phyloP scores from a whole-genome alignment of 768 basidiomycete species.

The Ramaria sp. region DNA sequence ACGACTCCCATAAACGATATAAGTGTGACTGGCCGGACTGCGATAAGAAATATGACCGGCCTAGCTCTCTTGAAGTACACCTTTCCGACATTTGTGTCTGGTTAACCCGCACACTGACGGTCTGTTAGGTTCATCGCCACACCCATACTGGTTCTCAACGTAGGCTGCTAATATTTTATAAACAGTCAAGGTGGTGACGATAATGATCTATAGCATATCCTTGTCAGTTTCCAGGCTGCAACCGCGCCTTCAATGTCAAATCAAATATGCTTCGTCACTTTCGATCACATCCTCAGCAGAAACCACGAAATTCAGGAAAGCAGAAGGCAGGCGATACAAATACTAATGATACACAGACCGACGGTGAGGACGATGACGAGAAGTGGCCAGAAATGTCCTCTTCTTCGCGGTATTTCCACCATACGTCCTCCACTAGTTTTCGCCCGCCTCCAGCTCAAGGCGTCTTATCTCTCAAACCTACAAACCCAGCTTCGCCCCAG shows the following conservation, averaged over 20 bases:
- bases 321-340: neutral
- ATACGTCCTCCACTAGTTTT: neutral
- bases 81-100: neutral
- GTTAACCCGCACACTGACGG: neutral
- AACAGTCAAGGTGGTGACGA: neutral
- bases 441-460: neutral
- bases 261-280: conserved; percentile 79
- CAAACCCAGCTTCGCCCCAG: neutral
- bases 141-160: neutral
- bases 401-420: neutral
- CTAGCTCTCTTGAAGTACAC: conserved; percentile 7
- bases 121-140: neutral
- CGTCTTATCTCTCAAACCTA: neutral
- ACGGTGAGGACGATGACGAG: neutral
- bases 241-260: conserved; percentile 73
- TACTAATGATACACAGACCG: neutral
- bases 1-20: conserved; percentile 8
- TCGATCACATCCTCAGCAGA: conserved; percentile 30
- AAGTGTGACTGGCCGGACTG: conserved; percentile 4
- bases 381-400: neutral
- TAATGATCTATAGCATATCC: conserved; percentile 43
- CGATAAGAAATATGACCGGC: conserved; percentile 8
- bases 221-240: conserved; percentile 66
- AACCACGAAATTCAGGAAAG: neutral
- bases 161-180: neutral